phyloP scores from a whole-genome alignment of 192 early-diverging fungal species.

The Rhizophagus prolifer region DNA sequence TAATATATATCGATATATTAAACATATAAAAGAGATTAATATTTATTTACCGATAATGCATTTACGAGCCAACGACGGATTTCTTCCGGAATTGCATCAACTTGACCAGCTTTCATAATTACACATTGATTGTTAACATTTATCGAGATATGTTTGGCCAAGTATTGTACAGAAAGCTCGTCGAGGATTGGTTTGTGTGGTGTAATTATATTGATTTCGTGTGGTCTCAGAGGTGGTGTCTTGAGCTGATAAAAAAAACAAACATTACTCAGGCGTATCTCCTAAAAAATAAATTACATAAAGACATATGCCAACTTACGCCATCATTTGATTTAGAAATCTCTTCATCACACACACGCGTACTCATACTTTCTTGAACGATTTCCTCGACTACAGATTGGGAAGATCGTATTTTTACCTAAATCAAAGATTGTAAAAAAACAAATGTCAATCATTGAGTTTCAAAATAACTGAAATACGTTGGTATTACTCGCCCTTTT shows the following conservation, averaged over 20 bases:
- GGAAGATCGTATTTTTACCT: not conserved
- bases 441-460: too few relatives aligned
- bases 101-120: conserved; percentile 5
- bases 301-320: conserved; percentile 2
- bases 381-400: not conserved
- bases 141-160: conserved; percentile 19
- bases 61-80: conserved; percentile 11
- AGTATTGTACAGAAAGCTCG: conserved; percentile 11
- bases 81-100: not conserved
- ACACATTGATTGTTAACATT: conserved; percentile 20
- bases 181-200: conserved; percentile 3
- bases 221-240: conserved; percentile 1
- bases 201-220: not conserved
- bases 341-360: not conserved
- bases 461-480: too few relatives aligned
- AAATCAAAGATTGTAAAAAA: too few relatives aligned
- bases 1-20: too few relatives aligned
- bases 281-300: not conserved
- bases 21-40: too few relatives aligned
- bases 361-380: not conserved
- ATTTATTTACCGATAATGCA: conserved; percentile 22
- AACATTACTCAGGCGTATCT: conserved; percentile 1
- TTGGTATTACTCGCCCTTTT: too few relatives aligned
- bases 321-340: not conserved
- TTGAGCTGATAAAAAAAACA: conserved; percentile 18